phyloP scores from a whole-genome alignment of 306 rosid genomes.

The Fragaria vesca region DNA sequence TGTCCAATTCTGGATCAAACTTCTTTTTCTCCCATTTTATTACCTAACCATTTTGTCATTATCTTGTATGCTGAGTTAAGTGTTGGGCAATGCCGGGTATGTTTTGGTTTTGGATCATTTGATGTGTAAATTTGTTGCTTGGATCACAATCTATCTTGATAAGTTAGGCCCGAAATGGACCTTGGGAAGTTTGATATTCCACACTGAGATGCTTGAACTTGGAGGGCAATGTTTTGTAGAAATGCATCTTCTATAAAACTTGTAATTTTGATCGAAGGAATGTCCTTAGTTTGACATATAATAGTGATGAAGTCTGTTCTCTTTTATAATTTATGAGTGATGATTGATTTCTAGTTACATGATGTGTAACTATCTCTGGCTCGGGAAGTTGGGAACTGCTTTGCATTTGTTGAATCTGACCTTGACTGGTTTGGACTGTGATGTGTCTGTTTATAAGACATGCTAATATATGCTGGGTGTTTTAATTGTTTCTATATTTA shows the following conservation, averaged over 20 bases:
- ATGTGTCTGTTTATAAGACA: not conserved
- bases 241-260: no score
- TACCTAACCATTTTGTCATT: slow-evolving; percentile 11
- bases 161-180: not conserved
- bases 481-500: not conserved
- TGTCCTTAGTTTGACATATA: not conserved
- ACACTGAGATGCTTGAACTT: not conserved
- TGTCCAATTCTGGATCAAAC: slow-evolving; percentile 5
- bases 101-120: not conserved
- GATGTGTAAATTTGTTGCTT: slow-evolving; percentile 7
- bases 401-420: not conserved
- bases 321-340: not conserved
- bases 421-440: not conserved
- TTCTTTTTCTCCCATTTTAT: not conserved
- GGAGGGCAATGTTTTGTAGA: not conserved
- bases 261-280: not conserved
- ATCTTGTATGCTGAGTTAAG: not conserved
- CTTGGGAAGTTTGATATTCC: not conserved
- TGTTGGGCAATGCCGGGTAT: not conserved
- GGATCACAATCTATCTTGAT: slow-evolving; percentile 10
- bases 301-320: not conserved
- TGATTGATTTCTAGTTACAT: not conserved
- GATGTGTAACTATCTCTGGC: not conserved
- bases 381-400: not conserved
- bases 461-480: not conserved